Percentiles rank a stretch among this genome's conserved stretches.
phyloP scores from a whole-genome alignment of 2,329 filamentous ascomycete genomes.

The Aureobasidium sp. region DNA sequence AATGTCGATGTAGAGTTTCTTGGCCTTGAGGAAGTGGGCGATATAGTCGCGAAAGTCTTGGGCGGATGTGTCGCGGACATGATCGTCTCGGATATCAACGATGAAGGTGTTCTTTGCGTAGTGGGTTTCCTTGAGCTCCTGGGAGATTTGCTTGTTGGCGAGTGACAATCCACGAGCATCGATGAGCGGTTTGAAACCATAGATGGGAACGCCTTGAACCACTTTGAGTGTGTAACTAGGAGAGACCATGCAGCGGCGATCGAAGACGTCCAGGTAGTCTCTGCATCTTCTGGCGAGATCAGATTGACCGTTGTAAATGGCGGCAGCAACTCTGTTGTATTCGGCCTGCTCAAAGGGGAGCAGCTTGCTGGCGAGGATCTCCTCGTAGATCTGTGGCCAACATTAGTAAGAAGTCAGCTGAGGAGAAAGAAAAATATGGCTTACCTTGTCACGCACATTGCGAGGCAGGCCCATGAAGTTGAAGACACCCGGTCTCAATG shows the following conservation, averaged over 20 bases:
- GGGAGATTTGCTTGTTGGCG: constrained; percentile 1
- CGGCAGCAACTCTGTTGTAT: not conserved
- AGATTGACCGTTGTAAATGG: not conserved
- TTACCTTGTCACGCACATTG: not conserved
- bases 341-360: not conserved
- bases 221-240: not conserved
- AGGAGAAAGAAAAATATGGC: too few relatives aligned
- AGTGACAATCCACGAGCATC: not conserved
- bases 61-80: not conserved
- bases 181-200: not conserved
- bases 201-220: not conserved
- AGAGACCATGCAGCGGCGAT: not conserved
- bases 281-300: not conserved
- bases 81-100: not conserved
- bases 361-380: not conserved
- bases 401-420: not conserved
- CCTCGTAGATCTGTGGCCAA: not conserved
- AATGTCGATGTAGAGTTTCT: not conserved
- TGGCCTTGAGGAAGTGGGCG: not conserved
- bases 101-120: not conserved
- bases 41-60: not conserved
- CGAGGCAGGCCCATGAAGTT: not conserved
- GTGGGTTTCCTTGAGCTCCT: not conserved
- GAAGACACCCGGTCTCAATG: not conserved
- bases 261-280: not conserved